These are phyloP conservation scores for Epithemia pelagica DNA, from an alignment of 108 stramenopile species.

Conservation along the genomic window DNA sequence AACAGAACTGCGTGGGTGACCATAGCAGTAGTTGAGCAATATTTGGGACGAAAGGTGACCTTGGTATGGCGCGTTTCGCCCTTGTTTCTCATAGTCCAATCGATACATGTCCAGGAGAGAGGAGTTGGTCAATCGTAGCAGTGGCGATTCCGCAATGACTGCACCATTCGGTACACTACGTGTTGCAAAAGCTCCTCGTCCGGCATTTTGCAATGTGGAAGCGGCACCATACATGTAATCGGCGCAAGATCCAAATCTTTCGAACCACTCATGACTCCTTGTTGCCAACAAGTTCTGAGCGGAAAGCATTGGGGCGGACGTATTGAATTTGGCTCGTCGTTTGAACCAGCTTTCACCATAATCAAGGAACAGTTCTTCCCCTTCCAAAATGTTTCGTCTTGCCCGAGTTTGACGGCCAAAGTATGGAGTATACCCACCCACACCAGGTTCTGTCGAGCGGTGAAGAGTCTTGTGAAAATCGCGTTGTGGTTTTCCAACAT, in stretches of 20 bases:
- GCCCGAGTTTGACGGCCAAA: conserved; percentile 11
- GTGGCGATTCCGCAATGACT: conserved; percentile 53
- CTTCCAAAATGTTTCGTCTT: conserved; percentile 21
- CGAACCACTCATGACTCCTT: conserved; percentile 29
- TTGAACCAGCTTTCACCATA: conserved; percentile 52
- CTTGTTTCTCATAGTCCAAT: neutral
- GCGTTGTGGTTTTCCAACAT: no score
- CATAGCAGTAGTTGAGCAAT: conserved; percentile 50
- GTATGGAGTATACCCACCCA: conserved; percentile 29
- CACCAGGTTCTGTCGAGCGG: conserved; percentile 13
- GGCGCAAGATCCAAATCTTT: conserved; percentile 45
- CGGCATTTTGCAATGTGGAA: conserved; percentile 23
- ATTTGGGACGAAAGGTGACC: conserved; percentile 10
- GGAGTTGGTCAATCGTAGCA: conserved; percentile 6
- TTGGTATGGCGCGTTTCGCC: neutral
- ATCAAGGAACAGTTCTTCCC: conserved; percentile 41
- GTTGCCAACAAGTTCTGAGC: no score
- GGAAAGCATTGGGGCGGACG: neutral
- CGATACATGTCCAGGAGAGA: neutral
- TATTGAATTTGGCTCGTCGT: neutral
- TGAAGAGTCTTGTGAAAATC: no score
- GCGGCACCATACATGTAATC: conserved; percentile 37
- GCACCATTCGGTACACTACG: conserved; percentile 32
- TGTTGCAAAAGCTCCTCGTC: conserved; percentile 62
- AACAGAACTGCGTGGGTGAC: conserved; percentile 47